These are phyloP conservation scores for Mortierella sp. DNA, from an alignment of 371 early-diverging fungal species.

Conservation along the genomic window DNA sequence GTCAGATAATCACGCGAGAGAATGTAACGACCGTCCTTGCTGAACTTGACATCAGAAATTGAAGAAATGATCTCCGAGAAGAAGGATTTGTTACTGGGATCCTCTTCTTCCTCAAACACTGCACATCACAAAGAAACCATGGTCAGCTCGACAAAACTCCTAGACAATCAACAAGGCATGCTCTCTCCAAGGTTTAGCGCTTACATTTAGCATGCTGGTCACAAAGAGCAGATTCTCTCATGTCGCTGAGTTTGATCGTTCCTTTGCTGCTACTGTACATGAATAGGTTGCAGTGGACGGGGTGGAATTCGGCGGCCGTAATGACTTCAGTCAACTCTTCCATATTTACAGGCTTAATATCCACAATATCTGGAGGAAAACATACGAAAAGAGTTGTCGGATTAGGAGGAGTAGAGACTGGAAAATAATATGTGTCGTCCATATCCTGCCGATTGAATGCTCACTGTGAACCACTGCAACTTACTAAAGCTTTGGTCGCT, in stretches of 20 bases:
- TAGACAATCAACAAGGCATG: not conserved
- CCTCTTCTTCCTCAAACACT: conserved; percentile 96
- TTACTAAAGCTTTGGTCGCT: conserved; percentile 97
- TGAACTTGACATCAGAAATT: conserved; percentile 95
- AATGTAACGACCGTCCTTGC: conserved; percentile 95
- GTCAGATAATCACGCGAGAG: conserved; percentile 97
- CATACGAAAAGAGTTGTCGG: no score
- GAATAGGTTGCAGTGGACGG: conserved; percentile 94
- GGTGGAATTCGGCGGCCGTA: conserved; percentile 98
- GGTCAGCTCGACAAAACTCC: not conserved
- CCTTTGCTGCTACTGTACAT: conserved; percentile 99
- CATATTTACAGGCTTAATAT: conserved; percentile 99
- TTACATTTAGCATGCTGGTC: conserved; percentile 92
- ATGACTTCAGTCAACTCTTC: conserved; percentile 99
- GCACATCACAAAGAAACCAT: not conserved
- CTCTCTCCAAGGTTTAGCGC: no score
- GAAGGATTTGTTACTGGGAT: conserved; percentile 92
- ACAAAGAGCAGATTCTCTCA: conserved; percentile 95
- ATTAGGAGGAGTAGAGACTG: no score
- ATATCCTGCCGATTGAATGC: no score
- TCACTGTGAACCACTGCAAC: no score
- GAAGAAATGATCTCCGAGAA: conserved; percentile 98
- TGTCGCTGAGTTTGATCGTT: conserved; percentile 96
- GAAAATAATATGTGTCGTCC: no score
- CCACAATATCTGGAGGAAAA: conserved; percentile 90